Percentiles rank a stretch among this genome's conserved stretches.
These are phyloP conservation scores for Musa balbisiana DNA, from an alignment of 202 grass and related monocot species.

Conservation along the genomic window DNA sequence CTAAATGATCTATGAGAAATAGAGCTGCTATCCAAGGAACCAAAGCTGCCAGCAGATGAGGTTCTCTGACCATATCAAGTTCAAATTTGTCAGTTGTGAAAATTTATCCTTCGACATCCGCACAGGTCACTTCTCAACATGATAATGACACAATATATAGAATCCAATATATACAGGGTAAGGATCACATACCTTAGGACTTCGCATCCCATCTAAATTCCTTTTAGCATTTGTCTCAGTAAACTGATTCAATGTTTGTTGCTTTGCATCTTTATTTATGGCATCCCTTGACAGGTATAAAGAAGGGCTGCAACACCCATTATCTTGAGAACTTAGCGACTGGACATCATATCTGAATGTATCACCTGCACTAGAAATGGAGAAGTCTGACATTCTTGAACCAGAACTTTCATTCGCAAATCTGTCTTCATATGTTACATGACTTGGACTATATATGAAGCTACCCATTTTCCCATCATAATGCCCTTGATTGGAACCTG, in stretches of 20 bases:
- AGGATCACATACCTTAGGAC: slow-evolving; percentile 46
- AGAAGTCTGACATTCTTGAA: slow-evolving; percentile 90
- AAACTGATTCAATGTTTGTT: slow-evolving; percentile 8
- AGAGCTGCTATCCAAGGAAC: slow-evolving; percentile 17
- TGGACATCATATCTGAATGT: slow-evolving; percentile 62
- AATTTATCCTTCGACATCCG: background rate
- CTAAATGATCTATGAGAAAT: slow-evolving; percentile 23
- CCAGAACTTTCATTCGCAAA: slow-evolving; percentile 83
- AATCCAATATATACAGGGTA: background rate
- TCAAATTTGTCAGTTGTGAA: slow-evolving; percentile 2
- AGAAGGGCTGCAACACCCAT: slow-evolving; percentile 50
- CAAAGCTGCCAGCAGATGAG: slow-evolving; percentile 18
- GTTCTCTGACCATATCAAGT: slow-evolving; percentile 14
- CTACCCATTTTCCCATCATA: slow-evolving; percentile 61
- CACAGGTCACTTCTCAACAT: background rate
- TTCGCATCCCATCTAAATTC: slow-evolving; percentile 30
- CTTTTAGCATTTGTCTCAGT: slow-evolving; percentile 26
- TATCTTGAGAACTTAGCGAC: slow-evolving; percentile 77
- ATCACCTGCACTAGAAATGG: slow-evolving; percentile 62
- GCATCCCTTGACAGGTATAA: slow-evolving; percentile 47
- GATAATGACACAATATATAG: background rate
- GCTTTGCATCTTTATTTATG: slow-evolving; percentile 33
- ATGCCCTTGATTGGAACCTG: slow-evolving; percentile 55
- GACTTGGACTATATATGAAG: slow-evolving; percentile 61
- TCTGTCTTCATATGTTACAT: slow-evolving; percentile 55